Base-by-base conservation (phyloP, 352 stramenopile genomes). In the Pythium myriotylum region DNA sequence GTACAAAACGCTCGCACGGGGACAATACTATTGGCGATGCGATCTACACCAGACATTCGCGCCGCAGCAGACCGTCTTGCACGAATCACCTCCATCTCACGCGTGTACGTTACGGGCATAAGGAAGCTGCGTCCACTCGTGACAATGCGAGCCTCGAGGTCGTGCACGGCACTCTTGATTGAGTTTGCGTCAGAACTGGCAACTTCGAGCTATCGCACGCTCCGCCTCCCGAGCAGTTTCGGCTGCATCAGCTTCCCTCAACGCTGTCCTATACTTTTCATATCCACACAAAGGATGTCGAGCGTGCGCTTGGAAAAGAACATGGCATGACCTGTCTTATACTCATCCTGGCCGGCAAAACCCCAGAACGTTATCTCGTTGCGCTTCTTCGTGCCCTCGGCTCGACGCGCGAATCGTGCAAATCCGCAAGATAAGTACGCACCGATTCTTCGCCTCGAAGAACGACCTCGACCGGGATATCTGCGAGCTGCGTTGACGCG, bases 381-480 rank as follows among this genome's bases (percentile, higher is more conserved):
- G 20, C 23, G 37, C 2, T 27, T 52, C 40, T 5, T 61, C 40
- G 4, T 45, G 52, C n/a, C 35, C 23, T 1, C 17, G 14, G 13
- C 22, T 19, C 29, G 23, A 42, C 24, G 20, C 19, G 42, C 16
- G 43, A 53, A 20, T 41, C 50, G 27, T 40, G 26, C 13, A 61
- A 2, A 17, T 50, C 43, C 9, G 19, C 22, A 22, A 69, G 47
- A 32, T 70, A 75, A 1, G 46, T 63, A 5, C 43, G 20, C 13
- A 68, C 57, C 23, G 42, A 55, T 53, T 59, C 27, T 2, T 22
- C 20, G 20, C 50, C 59, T 12, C 59, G 49, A 14, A 40, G 8
- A 27, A 70, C 68, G 40, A 77, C 60, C n/a, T 71, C 65, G 12
- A 63, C 26, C 2, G 55, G 55, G 33, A 63, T 39, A 10, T 40